Base-by-base conservation (phyloP, 2,329 filamentous ascomycete genomes). In the Diplodia sapinea region DNA sequence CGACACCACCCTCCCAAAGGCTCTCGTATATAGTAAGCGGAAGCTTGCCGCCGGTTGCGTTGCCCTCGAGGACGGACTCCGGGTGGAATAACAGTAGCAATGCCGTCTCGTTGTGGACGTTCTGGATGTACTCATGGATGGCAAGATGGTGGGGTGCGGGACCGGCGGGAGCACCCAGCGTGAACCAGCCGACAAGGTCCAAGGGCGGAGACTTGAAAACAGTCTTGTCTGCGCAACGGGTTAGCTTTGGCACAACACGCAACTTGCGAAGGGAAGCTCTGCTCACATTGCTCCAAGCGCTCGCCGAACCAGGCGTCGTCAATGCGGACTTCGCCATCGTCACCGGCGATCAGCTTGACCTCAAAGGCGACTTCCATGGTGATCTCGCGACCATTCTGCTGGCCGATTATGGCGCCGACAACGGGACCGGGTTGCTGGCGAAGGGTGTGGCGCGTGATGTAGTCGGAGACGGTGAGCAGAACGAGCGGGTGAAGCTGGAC, bases 331-430 rank as follows among this genome's bases (percentile, higher is more conserved):
- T 88, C 82, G 38, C 86, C 87, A 52, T 88, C 83, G 8, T 74
- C 72, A 40, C 80, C 75, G 38, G 77, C 76, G 36, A 79, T 73
- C 65, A 88, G 82, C 70, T 90, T 87, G 78, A 91, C 93, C 75
- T 97, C 93, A 76, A 97, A 98, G 4, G 92, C 93, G 82, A 96
- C 90, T 78, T 98, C 94, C 71, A 97, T 89, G 11, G 92, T 97
- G 73, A 97, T 90, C 74, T 94, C 89, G 68, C 93, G 90, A 23
- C 94, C 94, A 82, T 93, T 91, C 73, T 97, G 94, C 75, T 95
- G 92, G 17, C 95, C 95, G 6, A 99, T 81, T n/a, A 99, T 84
- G 64, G 91, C 93, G 67, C 95, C 95, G 3, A 94, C 87, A 20
- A 97, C 86, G 17, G 93, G 93, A 0, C 91, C 91, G 20, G 83